These are phyloP conservation scores for Rubus idaeus DNA, from an alignment of 306 rosid species.

Conservation along the genomic window DNA sequence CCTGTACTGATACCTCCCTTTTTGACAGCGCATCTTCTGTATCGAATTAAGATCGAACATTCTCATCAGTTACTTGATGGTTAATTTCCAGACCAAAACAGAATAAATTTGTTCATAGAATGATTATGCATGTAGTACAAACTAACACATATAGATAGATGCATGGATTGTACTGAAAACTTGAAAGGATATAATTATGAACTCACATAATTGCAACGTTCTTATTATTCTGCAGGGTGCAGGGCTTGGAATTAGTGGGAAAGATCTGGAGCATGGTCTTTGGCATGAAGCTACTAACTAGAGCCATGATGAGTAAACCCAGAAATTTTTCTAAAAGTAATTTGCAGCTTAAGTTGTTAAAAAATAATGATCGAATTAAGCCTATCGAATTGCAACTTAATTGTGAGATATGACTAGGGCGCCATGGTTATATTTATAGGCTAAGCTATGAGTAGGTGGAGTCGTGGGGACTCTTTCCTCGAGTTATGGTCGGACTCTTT, in stretches of 20 bases:
- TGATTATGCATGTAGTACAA: neutral
- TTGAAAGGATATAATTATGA: neutral
- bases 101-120: neutral
- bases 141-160: no score
- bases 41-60: neutral
- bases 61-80: neutral
- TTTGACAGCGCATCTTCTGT: constrained; percentile 13
- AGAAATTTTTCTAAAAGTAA: no score
- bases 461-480: no score
- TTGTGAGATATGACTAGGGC: neutral
- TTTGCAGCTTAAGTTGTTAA: constrained; percentile 5
- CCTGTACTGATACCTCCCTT: neutral
- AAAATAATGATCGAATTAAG: neutral
- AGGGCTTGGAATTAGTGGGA: constrained; percentile 1
- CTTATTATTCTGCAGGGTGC: constrained; percentile 7
- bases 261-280: constrained; percentile 3
- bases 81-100: neutral
- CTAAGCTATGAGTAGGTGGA: neutral
- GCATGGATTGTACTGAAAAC: neutral
- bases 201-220: constrained; percentile 6
- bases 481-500: no score
- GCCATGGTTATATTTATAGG: constrained; percentile 11
- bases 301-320: neutral
- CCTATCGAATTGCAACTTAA: neutral
- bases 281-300: constrained; percentile 1